phyloP scores from a whole-genome alignment of 257 asterid species.

The Penstemon barbatus region DNA sequence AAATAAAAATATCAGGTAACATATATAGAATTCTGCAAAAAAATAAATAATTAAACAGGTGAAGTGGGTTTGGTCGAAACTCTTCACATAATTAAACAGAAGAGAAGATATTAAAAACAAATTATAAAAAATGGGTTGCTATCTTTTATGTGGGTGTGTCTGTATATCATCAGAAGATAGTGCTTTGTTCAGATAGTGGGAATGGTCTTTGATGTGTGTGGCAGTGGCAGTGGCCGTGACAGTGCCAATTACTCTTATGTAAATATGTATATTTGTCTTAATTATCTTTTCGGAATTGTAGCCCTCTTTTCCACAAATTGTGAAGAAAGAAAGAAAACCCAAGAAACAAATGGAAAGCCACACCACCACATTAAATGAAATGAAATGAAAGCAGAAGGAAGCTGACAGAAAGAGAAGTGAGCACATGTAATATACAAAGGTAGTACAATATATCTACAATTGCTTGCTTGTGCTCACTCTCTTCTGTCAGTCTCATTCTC shows the following conservation, averaged over 20 bases:
- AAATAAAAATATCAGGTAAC: too few species aligned
- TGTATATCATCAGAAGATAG: too few species aligned
- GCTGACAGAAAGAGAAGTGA: slow-evolving; percentile 52
- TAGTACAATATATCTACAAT: slow-evolving; percentile 37
- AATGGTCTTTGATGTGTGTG: not conserved
- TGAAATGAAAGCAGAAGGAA: not conserved
- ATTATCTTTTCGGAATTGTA: slow-evolving; percentile 20
- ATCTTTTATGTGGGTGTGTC: too few species aligned
- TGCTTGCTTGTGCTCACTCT: slow-evolving; percentile 63
- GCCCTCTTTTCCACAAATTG: slow-evolving; percentile 7
- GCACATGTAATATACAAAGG: slow-evolving; percentile 43
- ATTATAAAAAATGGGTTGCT: too few species aligned
- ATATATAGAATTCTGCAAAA: too few species aligned
- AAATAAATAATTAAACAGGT: too few species aligned
- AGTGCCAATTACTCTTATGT: not conserved
- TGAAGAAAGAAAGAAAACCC: not conserved
- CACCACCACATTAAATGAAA: not conserved
- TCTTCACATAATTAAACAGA: too few species aligned
- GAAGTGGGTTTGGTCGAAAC: too few species aligned
- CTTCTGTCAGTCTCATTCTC: slow-evolving; percentile 48
- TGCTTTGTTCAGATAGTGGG: too few species aligned
- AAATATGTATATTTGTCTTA: not conserved
- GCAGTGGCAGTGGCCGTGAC: slow-evolving; percentile 20
- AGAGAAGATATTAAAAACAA: too few species aligned
- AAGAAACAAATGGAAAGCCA: not conserved